Percentiles rank a stretch among this genome's conserved stretches.
Evolutionary conservation across 148 eudicot genomes (phyloP).

Genomic region (Rhododendron molle): DNA sequence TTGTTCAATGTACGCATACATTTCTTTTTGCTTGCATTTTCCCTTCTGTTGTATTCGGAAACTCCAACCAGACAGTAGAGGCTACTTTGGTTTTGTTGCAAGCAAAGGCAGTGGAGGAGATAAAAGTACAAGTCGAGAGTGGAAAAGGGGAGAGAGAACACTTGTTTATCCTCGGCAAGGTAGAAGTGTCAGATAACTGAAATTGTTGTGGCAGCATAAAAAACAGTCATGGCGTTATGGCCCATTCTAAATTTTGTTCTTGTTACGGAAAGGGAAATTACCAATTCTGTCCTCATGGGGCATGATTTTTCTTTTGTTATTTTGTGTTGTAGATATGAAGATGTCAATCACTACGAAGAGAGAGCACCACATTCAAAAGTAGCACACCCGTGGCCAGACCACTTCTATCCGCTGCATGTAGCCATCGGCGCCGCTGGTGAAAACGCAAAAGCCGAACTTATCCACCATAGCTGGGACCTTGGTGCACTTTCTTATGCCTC

Average conservation of each 20-base stretch:
- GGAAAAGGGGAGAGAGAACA: background rate
- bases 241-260: background rate
- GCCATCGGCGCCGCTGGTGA: conserved; percentile 80
- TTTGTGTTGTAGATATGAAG: conserved; percentile 39
- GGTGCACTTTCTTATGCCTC: conserved; percentile 70
- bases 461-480: conserved; percentile 69
- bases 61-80: too few species aligned
- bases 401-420: conserved; percentile 76
- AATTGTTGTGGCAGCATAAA: background rate
- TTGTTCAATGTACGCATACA: too few species aligned
- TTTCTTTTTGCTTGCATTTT: too few species aligned
- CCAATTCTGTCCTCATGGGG: background rate
- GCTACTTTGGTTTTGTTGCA: too few species aligned
- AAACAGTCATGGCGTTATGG: background rate
- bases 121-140: too few species aligned
- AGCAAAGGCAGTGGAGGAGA: too few species aligned
- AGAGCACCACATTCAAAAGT: conserved; percentile 68
- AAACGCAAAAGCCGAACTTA: conserved; percentile 55
- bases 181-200: background rate
- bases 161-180: background rate
- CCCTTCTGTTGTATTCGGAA: too few species aligned
- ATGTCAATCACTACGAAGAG: conserved; percentile 49
- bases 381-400: conserved; percentile 83
- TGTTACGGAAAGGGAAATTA: background rate
- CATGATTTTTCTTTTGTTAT: background rate